Evolutionary conservation across 805 yeast species (phyloP), one percentile per base, ranked within the genome.

Genomic region (Sugiyamaella smithiae): DNA sequence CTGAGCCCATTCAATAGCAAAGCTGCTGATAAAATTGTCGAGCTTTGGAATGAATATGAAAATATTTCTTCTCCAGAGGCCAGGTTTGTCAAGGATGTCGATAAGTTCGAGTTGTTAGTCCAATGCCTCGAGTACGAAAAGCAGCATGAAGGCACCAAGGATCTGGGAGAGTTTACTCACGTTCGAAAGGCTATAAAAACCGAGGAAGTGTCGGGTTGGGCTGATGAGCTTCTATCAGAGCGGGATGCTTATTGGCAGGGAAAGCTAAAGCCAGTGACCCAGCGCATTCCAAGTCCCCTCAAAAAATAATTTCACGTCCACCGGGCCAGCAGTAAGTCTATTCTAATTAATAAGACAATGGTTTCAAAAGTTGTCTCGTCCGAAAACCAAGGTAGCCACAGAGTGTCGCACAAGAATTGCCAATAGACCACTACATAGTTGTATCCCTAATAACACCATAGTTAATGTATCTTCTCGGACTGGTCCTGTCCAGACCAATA

Each of bases 11-110:
- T 86, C 61, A 85, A 85, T 63, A 67, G 68, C 7, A 57, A 53
- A 14, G 86, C 84, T 31, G 82, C 93, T 9, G 56, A 68, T 28
- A 89, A 85, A 56, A 73, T 91, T 45, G 64, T 74, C 51, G 82
- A 81, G 33, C 75, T 82, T 53, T 91, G 97, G 96, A 68, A 82
- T 48, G 96, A 88, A 64, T 91, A 91, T 68, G 99, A 91, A 70
- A 81, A 84, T 61, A 84, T 87, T 57, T 74, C 88, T 57, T 79
- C 84, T 37, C 65, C 79, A 22, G 98, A 91, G 66, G 96, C 97
- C 9, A 74, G 82, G 47, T 87, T 88, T 57, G 97, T 91, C 55
- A 91, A 91, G 69, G 97, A 91, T 67, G 81, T 93, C 52, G 98
- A 91, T 67, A 91, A 91, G 76, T 85, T 56, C 88, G 87, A 69